Evolutionary conservation across 164 flowering plant species (phyloP).

Genomic region (Macadamia tetraphylla): DNA sequence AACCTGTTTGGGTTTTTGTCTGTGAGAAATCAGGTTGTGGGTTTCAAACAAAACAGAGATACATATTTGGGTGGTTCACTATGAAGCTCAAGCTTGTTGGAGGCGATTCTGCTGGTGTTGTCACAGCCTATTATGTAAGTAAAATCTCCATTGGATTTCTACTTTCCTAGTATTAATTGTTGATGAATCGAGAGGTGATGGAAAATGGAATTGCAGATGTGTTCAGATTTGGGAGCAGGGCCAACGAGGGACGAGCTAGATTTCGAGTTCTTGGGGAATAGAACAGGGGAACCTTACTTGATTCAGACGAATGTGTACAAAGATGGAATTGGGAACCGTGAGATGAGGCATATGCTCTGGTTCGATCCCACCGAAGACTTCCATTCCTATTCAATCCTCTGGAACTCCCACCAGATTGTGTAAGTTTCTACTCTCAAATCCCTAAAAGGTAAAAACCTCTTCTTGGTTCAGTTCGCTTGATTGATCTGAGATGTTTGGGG

Average conservation of each 20-base stretch:
- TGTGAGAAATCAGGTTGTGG: slow-evolving; percentile 59
- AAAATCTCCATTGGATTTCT: no score
- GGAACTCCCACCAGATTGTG: slow-evolving; percentile 73
- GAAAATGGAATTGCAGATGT: slow-evolving; percentile 47
- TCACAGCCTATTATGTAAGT: slow-evolving; percentile 92
- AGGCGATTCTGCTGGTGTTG: slow-evolving; percentile 94
- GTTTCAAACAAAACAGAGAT: slow-evolving; percentile 72
- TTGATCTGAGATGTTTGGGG: no score
- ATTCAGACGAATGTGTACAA: slow-evolving; percentile 88
- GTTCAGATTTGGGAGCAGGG: slow-evolving; percentile 72
- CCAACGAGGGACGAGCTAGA: slow-evolving; percentile 85
- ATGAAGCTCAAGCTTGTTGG: slow-evolving; percentile 90
- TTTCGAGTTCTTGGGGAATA: slow-evolving; percentile 91
- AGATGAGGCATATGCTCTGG: slow-evolving; percentile 91
- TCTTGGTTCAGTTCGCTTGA: neutral
- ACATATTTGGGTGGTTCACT: slow-evolving; percentile 96
- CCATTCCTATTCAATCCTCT: slow-evolving; percentile 67
- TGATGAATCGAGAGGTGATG: no score
- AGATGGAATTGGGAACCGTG: slow-evolving; percentile 69
- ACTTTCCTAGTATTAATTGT: no score
- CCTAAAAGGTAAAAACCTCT: neutral
- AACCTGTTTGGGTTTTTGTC: neutral
- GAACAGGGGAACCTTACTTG: slow-evolving; percentile 68
- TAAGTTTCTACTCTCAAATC: slow-evolving; percentile 23
- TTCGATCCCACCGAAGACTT: slow-evolving; percentile 86